Base-by-base conservation (phyloP, 2,329 filamentous ascomycete species). In the Huntiella bhutanensis region DNA sequence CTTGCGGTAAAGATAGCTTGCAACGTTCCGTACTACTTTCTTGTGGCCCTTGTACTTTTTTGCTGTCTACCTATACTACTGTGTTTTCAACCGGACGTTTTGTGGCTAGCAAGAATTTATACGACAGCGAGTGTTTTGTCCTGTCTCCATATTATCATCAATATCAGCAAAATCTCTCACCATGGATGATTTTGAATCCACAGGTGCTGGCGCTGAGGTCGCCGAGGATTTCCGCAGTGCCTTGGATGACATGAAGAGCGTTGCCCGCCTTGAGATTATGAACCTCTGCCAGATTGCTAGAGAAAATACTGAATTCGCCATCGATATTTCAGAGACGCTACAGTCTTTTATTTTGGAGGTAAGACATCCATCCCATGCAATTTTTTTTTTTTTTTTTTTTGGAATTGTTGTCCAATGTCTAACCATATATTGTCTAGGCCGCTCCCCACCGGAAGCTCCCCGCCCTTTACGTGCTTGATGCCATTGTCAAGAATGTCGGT, bases 401-500 rank as follows among this genome's bases (percentile, higher is more conserved):
- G 17, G 17, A 17, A 17, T 17, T 17, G 17, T 17, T 17, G 17
- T 17, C 4, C 8, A 4, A 13, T 45, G 16, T 17, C 40, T 50
- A 17, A 39, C 41, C 40, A 44, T 53, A 43, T 47, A 39, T 44
- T 43, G 3, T 37, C 53, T 63, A 98, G 91, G 84, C 82, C 46
- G 75, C 85, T 40, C 86, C 91, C 35, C 73, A 77, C 51, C 87
- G 86, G 61, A 98, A 96, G 59, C 69, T 98, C 2, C 87, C 91
- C 13, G 85, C 91, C n/a, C 71, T 98, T 22, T 98, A 96, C 64
- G 84, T 98, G 53, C 79, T 98, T 58, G 91, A 98, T 64, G 96
- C 88, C 12, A 88, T 98, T 51, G 87, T 93, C 59, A 98, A 98
- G 64, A 96, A 98, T 67, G 86, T 98, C 51, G 91, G 91, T 51